Conservation (phyloP, 129 eudicot genomes). For the Mikania micrantha region DNA sequence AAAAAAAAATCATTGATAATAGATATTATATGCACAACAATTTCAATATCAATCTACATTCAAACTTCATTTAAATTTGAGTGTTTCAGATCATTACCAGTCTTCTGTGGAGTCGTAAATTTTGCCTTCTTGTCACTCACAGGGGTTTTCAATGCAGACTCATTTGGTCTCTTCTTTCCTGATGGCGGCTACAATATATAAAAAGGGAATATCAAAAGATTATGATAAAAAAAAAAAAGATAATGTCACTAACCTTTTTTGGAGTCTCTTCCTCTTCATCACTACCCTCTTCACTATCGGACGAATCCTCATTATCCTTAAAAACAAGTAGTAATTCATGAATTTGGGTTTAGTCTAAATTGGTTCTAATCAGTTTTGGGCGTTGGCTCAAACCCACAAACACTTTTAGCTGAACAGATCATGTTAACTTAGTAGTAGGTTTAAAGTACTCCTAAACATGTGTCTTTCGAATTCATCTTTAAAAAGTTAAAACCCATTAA, state of each 20-base stretch:
- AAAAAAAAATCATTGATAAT: no score
- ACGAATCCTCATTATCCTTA: conserved; percentile 36
- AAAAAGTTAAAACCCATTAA: no score
- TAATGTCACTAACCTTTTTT: conserved; percentile 42
- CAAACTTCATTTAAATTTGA: background rate
- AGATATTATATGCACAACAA: no score
- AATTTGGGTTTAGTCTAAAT: background rate
- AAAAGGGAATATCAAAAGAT: no score
- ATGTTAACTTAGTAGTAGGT: background rate
- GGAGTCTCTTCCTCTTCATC: conserved; percentile 73
- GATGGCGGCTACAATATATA: conserved; percentile 41
- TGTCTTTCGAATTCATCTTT: background rate
- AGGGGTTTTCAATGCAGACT: conserved; percentile 55
- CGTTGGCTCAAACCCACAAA: background rate
- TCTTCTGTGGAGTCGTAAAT: conserved; percentile 66
- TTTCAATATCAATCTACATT: background rate
- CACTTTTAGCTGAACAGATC: no score
- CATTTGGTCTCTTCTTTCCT: conserved; percentile 66
- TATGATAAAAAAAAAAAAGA: background rate
- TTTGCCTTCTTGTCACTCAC: conserved; percentile 63
- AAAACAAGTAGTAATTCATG: background rate
- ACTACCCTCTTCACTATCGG: conserved; percentile 48
- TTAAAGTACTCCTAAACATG: background rate
- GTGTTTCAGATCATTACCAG: conserved; percentile 31
- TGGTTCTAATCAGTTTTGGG: background rate